A percentile compares a stretch with the other conserved stretches of the same genome.
Conservation (phyloP, 1,139 yeast genomes). For the Scheffersomyces segobiensis region DNA sequence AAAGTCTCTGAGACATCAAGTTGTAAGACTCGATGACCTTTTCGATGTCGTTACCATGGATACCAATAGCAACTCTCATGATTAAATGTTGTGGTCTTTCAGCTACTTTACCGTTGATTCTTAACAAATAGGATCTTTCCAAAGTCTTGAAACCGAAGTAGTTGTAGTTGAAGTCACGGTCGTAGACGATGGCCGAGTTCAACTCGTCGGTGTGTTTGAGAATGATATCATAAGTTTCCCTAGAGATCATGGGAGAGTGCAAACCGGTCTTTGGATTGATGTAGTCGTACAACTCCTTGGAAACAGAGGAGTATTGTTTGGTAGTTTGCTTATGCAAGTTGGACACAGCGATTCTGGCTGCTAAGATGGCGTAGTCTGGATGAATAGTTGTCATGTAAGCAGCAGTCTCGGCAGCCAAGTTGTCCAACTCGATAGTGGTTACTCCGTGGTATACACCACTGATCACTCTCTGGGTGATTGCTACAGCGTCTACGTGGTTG, state of each 20-base stretch:
- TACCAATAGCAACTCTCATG: slow-evolving; percentile 88
- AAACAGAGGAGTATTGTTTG: slow-evolving; percentile 80
- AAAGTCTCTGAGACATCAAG: slow-evolving; percentile 79
- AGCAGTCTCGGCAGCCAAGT: slow-evolving; percentile 95
- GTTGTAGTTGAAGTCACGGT: slow-evolving; percentile 80
- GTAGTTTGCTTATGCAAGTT: slow-evolving; percentile 93
- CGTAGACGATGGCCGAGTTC: slow-evolving; percentile 74
- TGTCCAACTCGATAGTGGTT: slow-evolving; percentile 87
- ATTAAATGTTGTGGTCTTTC: slow-evolving; percentile 91
- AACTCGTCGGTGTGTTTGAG: slow-evolving; percentile 66
- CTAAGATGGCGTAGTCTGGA: slow-evolving; percentile 92
- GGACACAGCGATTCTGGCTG: slow-evolving; percentile 92
- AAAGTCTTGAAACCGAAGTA: slow-evolving; percentile 87
- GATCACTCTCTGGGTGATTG: slow-evolving; percentile 85
- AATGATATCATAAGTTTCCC: slow-evolving; percentile 66
- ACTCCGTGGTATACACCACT: slow-evolving; percentile 96
- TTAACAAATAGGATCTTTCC: slow-evolving; percentile 77
- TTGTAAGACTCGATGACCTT: slow-evolving; percentile 78
- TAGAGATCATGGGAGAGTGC: slow-evolving; percentile 79
- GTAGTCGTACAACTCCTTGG: slow-evolving; percentile 65
- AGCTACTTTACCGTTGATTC: slow-evolving; percentile 70
- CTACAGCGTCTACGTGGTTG: slow-evolving; percentile 81
- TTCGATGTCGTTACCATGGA: slow-evolving; percentile 74
- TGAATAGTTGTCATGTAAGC: slow-evolving; percentile 96
- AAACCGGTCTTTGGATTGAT: slow-evolving; percentile 71